These are phyloP conservation scores for Stentor roeselii DNA, from an alignment of 73 alveolate species.

Conservation along the genomic window DNA sequence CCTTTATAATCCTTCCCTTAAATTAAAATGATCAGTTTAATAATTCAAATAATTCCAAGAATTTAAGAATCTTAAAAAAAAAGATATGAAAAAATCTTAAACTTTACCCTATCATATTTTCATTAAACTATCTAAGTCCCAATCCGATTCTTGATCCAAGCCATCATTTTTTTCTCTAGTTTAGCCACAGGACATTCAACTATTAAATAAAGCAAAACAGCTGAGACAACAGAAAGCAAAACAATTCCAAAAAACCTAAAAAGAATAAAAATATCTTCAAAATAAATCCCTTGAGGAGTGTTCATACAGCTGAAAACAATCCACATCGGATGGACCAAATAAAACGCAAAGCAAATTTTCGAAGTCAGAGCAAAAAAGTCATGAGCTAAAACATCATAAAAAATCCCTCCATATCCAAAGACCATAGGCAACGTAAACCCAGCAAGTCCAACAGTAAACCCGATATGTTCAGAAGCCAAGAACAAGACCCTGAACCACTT, in stretches of 20 bases:
- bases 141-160: too few relatives aligned
- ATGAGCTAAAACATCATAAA: neutral
- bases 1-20: too few relatives aligned
- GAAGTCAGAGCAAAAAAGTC: neutral
- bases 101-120: too few relatives aligned
- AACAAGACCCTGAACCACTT: neutral
- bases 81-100: too few relatives aligned
- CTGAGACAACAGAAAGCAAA: neutral
- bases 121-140: too few relatives aligned
- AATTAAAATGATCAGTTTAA: too few relatives aligned
- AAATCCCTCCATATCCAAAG: neutral
- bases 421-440: neutral
- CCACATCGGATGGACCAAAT: neutral
- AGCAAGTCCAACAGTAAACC: neutral
- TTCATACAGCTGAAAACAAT: neutral
- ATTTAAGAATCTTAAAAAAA: too few relatives aligned
- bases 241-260: neutral
- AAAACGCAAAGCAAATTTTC: neutral
- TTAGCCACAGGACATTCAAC: neutral
- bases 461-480: neutral
- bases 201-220: neutral
- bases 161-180: neutral
- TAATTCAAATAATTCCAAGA: too few relatives aligned
- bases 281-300: neutral
- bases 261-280: neutral